Base-by-base conservation (phyloP, 208 protist genomes). In the Blechomonas ayalai region DNA sequence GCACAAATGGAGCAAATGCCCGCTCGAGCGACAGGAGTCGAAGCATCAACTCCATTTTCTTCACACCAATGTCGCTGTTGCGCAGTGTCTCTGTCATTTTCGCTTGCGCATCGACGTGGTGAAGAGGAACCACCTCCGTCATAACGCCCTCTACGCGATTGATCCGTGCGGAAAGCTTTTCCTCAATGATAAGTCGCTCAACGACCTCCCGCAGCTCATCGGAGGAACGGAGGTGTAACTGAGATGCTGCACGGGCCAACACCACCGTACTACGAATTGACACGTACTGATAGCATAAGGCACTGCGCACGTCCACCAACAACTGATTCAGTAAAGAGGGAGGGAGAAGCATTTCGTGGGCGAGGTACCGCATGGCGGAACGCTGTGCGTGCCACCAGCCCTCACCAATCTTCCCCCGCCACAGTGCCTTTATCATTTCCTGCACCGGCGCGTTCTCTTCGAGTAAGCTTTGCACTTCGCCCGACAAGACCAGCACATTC, bases 201-300 rank as follows among this genome's bases (percentile, higher is more conserved):
- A 29, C 9, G 15, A 40, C 40, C 15, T 18, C 2, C 20, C 18
- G n/a, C 18, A 57, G 27, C 50, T 29, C 50, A 8, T 7, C 3
- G 13, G 27, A 20, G 22, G 31, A 37, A n/a, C 48, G 18, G 13
- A 57, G 50, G 2, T 33, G 20, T 7, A 55, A 38, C 7, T 10
- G 18, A 13, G 3, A 15, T 3, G 38, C 46, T 32, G 26, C 42
- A 10, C 20, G 29, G 5, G 34, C 27, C 5, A 60, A 8, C 37
- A n/a, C 20, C n/a, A 52, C 38, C 4, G 34, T 16, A 13, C 20
- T 13, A 29, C 42, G 44, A n/a, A 33, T 24, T 23, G 16, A 16
- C 32, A 46, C 15, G 53, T 69, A 71, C 31, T 76, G 56, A 32
- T 44, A 76, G 48, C 68, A 73, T 0, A 78, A 7, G 4, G 59